Conservation (phyloP, 352 stramenopile genomes). For the Ophiocytium majus region DNA sequence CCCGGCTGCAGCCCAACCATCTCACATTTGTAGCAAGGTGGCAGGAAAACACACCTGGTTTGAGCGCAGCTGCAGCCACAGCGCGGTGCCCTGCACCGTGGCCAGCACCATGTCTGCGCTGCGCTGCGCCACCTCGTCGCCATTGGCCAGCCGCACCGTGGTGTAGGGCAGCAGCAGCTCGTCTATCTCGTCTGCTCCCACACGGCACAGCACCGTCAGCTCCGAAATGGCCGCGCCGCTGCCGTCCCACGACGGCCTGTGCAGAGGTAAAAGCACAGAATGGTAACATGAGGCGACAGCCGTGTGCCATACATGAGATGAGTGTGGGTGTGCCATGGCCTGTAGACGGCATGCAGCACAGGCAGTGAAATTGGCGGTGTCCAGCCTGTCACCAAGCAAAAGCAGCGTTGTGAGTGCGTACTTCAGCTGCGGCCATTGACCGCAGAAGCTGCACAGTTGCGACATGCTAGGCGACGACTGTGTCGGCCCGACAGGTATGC, state of each 20-base stretch:
- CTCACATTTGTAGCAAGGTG: neutral
- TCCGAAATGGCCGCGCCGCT: neutral
- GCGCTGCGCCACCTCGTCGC: slow-evolving; percentile 4
- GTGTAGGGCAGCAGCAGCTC: slow-evolving; percentile 7
- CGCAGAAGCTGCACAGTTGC: no score
- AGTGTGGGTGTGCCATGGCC: no score
- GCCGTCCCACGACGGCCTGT: neutral
- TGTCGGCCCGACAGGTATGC: no score
- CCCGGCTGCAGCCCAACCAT: neutral
- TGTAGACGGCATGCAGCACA: no score
- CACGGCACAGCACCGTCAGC: neutral
- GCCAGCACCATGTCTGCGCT: neutral
- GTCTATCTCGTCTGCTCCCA: neutral
- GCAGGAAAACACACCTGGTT: neutral
- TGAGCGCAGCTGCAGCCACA: slow-evolving; percentile 6
- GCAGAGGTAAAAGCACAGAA: no score
- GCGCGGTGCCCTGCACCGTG: neutral
- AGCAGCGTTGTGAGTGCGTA: no score
- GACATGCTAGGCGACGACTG: no score
- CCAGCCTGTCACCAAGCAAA: no score
- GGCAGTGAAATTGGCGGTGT: no score
- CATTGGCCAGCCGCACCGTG: neutral
- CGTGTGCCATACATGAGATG: no score
- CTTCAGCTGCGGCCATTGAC: no score
- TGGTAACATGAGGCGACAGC: no score